These are phyloP conservation scores for Cladophialophora psammophila DNA, from an alignment of 2,329 filamentous ascomycete genomes.

Conservation along the genomic window DNA sequence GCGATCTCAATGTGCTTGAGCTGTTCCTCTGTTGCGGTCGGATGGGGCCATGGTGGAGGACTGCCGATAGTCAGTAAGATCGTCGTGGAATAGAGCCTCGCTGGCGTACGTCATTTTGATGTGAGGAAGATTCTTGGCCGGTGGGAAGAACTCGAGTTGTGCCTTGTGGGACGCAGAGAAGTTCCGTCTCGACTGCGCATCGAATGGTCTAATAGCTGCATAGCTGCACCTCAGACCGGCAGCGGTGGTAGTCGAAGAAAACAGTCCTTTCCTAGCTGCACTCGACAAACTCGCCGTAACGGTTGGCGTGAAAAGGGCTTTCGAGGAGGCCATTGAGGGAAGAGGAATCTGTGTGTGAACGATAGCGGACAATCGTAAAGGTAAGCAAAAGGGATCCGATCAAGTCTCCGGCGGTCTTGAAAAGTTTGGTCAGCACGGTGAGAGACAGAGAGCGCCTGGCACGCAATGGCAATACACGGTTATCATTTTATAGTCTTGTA, in stretches of 20 bases:
- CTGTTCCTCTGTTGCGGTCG: constrained; percentile 73
- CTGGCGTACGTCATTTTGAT: constrained; percentile 40
- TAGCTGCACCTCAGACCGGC: constrained; percentile 41
- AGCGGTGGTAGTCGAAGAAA: constrained; percentile 30
- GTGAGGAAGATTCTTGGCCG: constrained; percentile 61
- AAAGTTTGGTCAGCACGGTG: constrained; percentile 17
- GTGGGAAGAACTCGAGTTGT: constrained; percentile 63
- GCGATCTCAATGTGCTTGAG: constrained; percentile 77
- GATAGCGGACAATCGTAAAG: not conserved
- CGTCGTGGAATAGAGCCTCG: not conserved
- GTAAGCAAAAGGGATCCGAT: constrained; percentile 5
- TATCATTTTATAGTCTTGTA: constrained; percentile 9
- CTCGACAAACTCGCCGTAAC: constrained; percentile 35
- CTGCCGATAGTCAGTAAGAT: constrained; percentile 46
- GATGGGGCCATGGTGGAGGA: constrained; percentile 41
- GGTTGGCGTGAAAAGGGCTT: constrained; percentile 30
- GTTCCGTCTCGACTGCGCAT: constrained; percentile 38
- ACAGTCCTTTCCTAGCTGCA: constrained; percentile 35
- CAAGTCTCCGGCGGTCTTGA: not conserved
- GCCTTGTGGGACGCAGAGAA: constrained; percentile 50
- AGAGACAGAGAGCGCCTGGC: not conserved
- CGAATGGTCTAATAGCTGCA: constrained; percentile 32
- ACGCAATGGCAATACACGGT: not conserved
- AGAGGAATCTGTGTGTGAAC: not conserved
- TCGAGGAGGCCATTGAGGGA: constrained; percentile 35